Base-by-base conservation (phyloP, 345 rosid species). In the Geranium rotundifolium region DNA sequence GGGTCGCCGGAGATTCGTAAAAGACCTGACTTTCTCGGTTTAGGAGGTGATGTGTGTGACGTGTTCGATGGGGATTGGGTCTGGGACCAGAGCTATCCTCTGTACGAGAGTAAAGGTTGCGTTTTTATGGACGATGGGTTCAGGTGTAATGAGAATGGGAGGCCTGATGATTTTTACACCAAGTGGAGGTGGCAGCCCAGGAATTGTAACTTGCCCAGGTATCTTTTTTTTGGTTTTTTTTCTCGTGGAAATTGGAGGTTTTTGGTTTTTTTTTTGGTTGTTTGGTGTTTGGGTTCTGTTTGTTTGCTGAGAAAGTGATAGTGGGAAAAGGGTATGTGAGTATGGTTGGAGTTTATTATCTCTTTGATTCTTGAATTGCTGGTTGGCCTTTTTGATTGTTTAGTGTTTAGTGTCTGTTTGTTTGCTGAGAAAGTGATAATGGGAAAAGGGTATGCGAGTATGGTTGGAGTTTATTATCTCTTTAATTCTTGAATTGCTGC, bases 151-250 rank as follows among this genome's bases (percentile, higher is more conserved):
- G 96, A 92, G 70, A 85, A 85, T 67, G 98, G 98, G 1, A 75
- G 98, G 72, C 88, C 85, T 67, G 98, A 92, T 76, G 71, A 75
- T 70, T 80, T 84, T 80, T 89, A 82, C 72, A 80, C 87, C 41
- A 85, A 87, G 71, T 92, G 98, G 98, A 81, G 96, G 83, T 92
- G 98, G 98, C 98, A 89, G 74, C 98, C 98, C 29, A 84, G 60
- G 41, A 73, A 64, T 41, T 92, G 98, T 70, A 71, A 84, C 70
- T 76, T 89, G 75, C 96, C 98, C 75, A 89, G 96, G 98, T 92
- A 58, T 59, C n/a, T n/a, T n/a, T n/a, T n/a, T n/a, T n/a, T n/a
- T n/a, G n/a, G n/a, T n/a, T n/a, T n/a, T n/a, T n/a, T n/a, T n/a
- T n/a, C n/a, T n/a, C n/a, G n/a, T n/a, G n/a, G 50, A n/a, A n/a